These are phyloP conservation scores for Xylaria sp. DNA, from an alignment of 495 filamentous ascomycete species.

Conservation along the genomic window DNA sequence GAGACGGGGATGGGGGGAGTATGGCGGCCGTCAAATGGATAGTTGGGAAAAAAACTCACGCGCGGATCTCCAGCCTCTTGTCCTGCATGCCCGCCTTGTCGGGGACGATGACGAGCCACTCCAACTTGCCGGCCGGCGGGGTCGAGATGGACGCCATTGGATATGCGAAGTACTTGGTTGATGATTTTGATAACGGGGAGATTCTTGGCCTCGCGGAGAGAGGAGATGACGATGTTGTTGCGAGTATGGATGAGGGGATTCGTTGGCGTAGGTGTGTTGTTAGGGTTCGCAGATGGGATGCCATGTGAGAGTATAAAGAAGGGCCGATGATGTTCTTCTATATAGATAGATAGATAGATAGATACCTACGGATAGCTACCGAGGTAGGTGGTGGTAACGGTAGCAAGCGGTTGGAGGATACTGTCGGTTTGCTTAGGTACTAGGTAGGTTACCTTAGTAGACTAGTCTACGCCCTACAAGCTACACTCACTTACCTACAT, in stretches of 20 bases:
- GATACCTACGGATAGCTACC: too few species aligned
- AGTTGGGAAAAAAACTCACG: conserved; percentile 56
- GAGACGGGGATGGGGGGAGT: neutral
- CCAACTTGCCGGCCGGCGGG: conserved; percentile 57
- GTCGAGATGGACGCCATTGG: conserved; percentile 51
- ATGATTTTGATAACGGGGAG: neutral
- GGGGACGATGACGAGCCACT: conserved; percentile 87
- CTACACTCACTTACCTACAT: too few species aligned
- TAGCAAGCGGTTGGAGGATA: too few species aligned
- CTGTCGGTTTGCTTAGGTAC: too few species aligned
- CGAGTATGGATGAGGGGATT: conserved; percentile 17
- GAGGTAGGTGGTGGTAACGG: too few species aligned
- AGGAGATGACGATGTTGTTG: conserved; percentile 28
- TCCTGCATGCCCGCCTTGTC: conserved; percentile 71
- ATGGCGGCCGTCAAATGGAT: neutral
- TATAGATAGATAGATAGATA: too few species aligned
- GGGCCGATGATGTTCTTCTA: neutral
- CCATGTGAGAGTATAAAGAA: neutral
- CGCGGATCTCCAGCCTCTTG: conserved; percentile 74
- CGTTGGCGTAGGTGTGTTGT: conserved; percentile 6
- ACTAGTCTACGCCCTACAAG: too few species aligned
- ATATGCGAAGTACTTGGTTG: conserved; percentile 23
- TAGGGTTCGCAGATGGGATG: conserved; percentile 19
- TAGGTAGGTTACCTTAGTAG: too few species aligned
- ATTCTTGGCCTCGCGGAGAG: neutral